phyloP scores from a whole-genome alignment of 331 rosid genomes.

The Cucumis variabilis region DNA sequence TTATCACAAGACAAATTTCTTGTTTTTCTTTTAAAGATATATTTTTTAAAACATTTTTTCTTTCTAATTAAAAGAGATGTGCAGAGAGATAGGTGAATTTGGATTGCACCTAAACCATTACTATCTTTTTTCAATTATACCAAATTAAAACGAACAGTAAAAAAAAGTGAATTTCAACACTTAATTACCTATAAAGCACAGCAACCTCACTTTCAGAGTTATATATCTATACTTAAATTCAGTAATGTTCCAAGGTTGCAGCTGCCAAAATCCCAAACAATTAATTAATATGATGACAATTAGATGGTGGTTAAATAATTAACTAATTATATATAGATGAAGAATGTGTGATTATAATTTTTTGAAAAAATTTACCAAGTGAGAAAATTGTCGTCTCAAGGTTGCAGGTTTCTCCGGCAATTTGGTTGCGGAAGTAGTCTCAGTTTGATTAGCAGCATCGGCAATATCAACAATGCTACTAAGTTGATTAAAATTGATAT shows the following conservation, averaged over 20 bases:
- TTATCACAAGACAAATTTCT: no score
- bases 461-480: slow-evolving; percentile 85
- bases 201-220: slow-evolving; percentile 63
- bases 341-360: not conserved
- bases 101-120: no score
- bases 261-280: slow-evolving; percentile 41
- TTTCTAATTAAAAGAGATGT: no score
- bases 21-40: no score
- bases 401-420: slow-evolving; percentile 84
- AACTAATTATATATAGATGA: no score
- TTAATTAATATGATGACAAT: no score
- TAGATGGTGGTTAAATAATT: no score
- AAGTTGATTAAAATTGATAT: slow-evolving; percentile 93
- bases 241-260: slow-evolving; percentile 72
- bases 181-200: slow-evolving; percentile 75
- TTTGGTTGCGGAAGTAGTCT: slow-evolving; percentile 73
- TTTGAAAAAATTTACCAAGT: slow-evolving; percentile 43
- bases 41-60: no score
- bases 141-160: no score
- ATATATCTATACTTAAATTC: slow-evolving; percentile 81
- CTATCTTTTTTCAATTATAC: no score
- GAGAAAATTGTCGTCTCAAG: slow-evolving; percentile 66
- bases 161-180: no score
- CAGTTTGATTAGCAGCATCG: slow-evolving; percentile 86
- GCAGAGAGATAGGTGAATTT: no score